Percentiles rank a stretch among this genome's conserved stretches.
Conservation (phyloP, 805 yeast genomes). For the Candida vaughaniae region DNA sequence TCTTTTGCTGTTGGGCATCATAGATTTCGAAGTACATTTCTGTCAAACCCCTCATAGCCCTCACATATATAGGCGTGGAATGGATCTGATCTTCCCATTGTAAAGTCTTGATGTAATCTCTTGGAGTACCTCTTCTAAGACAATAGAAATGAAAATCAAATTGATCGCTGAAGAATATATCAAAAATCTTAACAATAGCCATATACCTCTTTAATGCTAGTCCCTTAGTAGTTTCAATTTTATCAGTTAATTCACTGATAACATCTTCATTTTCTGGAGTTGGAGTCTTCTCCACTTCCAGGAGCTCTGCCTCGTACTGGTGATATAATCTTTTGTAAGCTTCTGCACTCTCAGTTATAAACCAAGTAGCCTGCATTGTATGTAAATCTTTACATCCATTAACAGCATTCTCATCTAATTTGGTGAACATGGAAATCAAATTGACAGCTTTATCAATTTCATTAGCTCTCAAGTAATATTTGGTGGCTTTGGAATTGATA, state of each 20-base stretch:
- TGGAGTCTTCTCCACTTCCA: conserved; percentile 23
- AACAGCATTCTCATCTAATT: conserved; percentile 68
- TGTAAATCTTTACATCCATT: conserved; percentile 87
- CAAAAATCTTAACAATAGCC: conserved; percentile 65
- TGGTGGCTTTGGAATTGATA: conserved; percentile 83
- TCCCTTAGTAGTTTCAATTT: conserved; percentile 53
- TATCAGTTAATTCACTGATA: conserved; percentile 37
- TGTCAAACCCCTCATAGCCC: conserved; percentile 67
- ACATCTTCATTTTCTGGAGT: conserved; percentile 10
- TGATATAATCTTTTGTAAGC: conserved; percentile 64
- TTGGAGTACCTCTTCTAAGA: conserved; percentile 84
- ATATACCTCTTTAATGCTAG: conserved; percentile 76
- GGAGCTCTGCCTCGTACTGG: conserved; percentile 20
- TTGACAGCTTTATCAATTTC: conserved; percentile 71
- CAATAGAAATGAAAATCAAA: conserved; percentile 93
- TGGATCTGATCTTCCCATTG: conserved; percentile 80
- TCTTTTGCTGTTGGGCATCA: conserved; percentile 18
- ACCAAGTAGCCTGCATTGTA: conserved; percentile 90
- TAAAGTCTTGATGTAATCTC: conserved; percentile 75
- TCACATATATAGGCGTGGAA: conserved; percentile 66
- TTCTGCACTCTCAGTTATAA: conserved; percentile 79
- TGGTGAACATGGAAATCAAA: conserved; percentile 76
- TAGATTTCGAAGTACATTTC: conserved; percentile 50
- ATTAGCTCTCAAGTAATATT: conserved; percentile 78
- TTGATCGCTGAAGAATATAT: conserved; percentile 78